These are phyloP conservation scores for Cyclotella choctawhatcheeana DNA, from an alignment of 108 stramenopile genomes.

Conservation along the genomic window DNA sequence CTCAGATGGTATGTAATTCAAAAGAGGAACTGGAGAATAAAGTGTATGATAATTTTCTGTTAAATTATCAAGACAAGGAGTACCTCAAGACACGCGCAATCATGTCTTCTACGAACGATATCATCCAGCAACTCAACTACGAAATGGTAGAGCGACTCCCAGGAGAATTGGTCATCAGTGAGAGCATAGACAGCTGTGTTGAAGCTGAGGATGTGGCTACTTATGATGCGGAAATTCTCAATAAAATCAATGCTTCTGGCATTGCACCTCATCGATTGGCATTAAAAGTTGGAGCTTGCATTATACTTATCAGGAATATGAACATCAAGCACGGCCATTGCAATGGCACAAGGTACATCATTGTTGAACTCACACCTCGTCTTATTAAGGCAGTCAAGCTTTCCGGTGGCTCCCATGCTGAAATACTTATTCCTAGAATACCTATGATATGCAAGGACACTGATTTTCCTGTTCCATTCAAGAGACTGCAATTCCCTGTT, in stretches of 20 bases:
- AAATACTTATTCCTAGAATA: slow-evolving; percentile 1
- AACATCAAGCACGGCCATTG: slow-evolving; percentile 2
- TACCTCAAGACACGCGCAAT: slow-evolving; percentile 12
- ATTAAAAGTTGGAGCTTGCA: neutral
- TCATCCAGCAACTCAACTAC: slow-evolving; percentile 23
- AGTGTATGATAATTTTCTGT: slow-evolving; percentile 14
- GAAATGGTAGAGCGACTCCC: slow-evolving; percentile 12
- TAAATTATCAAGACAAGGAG: neutral
- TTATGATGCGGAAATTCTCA: slow-evolving; percentile 1
- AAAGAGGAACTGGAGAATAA: slow-evolving; percentile 5
- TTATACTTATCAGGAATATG: slow-evolving; percentile 8
- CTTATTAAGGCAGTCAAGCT: slow-evolving; percentile 2
- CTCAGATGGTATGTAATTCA: slow-evolving; percentile 17
- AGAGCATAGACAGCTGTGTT: slow-evolving; percentile 2
- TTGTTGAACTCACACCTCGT: neutral
- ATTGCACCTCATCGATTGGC: neutral
- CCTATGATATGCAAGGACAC: neutral
- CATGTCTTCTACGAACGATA: slow-evolving; percentile 23
- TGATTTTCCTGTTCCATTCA: slow-evolving; percentile 7
- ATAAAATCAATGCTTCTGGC: slow-evolving; percentile 11
- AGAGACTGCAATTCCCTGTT: slow-evolving; percentile 12
- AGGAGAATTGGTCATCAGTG: slow-evolving; percentile 13
- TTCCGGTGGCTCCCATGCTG: neutral
- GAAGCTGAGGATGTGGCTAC: neutral
- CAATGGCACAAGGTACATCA: slow-evolving; percentile 12